Base-by-base conservation (phyloP, 805 yeast genomes). In the Saturnispora besseyi region DNA sequence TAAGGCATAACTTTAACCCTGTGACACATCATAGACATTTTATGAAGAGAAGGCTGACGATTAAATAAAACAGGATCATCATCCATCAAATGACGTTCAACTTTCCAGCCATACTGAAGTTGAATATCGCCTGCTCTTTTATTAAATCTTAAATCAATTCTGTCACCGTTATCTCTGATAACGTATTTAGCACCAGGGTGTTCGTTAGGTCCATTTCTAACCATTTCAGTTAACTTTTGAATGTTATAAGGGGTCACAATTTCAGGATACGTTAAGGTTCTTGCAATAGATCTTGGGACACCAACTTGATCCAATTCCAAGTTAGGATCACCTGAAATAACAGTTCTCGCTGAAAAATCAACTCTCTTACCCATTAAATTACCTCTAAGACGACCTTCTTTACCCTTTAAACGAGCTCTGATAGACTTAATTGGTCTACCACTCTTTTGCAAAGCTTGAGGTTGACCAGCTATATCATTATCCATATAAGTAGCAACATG, bases 21-120 rank as follows among this genome's bases (percentile, higher is more conserved):
- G 67, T 93, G 99, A 15, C 96, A 95, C 98, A 93, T 93, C 99
- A 93, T 93, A 49, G 98, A 91, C 98, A 93, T 93, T 69, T 95
- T 93, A 73, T 93, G 99, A 68, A 93, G 76, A 43, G 99, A 93
- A 45, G 99, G 99, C 74, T 93, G 99, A 76, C 99, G 96, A 68
- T 93, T 93, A 76, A 93, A 93, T 61, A 93, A 76, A 32, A 93
- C 99, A 3, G 99, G 98, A 66, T 93, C 99, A 61, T 89, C 80
- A 68, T 93, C 99, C 86, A 89, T 88, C 60, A 93, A 77, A 67
- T 93, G 99, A 67, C 99, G 88, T 68, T 93, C 99, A 53, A 93
- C 99, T 67, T 87, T 89, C 99, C 99, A 95, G 46, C 99, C 99
- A 62, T 93, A 93, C 67, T 95, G 99, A 57, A 93, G 76, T 44